Conservation (phyloP, 1,284 basidiomycete genomes). For the Papiliotrema nemorosa region DNA sequence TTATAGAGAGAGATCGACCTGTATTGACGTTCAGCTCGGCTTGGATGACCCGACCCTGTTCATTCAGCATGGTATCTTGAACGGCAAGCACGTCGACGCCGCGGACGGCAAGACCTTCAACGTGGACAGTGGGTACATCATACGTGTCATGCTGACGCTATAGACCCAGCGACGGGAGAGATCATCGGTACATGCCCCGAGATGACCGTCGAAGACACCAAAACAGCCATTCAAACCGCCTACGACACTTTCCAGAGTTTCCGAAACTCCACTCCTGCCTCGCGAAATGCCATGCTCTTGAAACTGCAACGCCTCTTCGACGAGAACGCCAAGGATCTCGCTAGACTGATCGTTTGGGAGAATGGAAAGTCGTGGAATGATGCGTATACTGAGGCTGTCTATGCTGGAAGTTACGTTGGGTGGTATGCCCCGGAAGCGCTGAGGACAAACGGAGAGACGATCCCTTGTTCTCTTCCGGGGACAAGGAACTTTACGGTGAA, state of each 20-base stretch:
- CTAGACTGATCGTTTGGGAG: slow-evolving; percentile 56
- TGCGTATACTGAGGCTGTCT: slow-evolving; percentile 72
- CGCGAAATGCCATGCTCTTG: slow-evolving; percentile 31
- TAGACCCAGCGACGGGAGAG: slow-evolving; percentile 80
- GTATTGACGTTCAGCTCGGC: slow-evolving; percentile 31
- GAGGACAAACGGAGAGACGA: slow-evolving; percentile 66
- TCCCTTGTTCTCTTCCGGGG: slow-evolving; percentile 70
- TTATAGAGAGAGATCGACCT: background rate
- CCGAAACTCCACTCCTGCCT: slow-evolving; percentile 63
- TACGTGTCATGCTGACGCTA: background rate
- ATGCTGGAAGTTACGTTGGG: slow-evolving; percentile 80
- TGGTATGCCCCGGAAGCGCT: slow-evolving; percentile 86
- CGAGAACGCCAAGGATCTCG: slow-evolving; percentile 38
- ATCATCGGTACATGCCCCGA: slow-evolving; percentile 78
- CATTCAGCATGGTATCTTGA: slow-evolving; percentile 70
- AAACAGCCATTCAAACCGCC: slow-evolving; percentile 73
- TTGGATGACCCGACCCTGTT: slow-evolving; percentile 72
- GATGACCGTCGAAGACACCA: slow-evolving; percentile 76
- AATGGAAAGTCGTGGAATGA: slow-evolving; percentile 86
- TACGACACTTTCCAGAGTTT: slow-evolving; percentile 71
- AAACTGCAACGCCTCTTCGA: slow-evolving; percentile 34
- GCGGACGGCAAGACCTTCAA: slow-evolving; percentile 64
- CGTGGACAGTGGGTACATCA: slow-evolving; percentile 63
- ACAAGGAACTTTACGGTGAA: slow-evolving; percentile 87
- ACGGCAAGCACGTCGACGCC: slow-evolving; percentile 78